phyloP scores from a whole-genome alignment of 805 yeast genomes.

The Starmera dryadoides region DNA sequence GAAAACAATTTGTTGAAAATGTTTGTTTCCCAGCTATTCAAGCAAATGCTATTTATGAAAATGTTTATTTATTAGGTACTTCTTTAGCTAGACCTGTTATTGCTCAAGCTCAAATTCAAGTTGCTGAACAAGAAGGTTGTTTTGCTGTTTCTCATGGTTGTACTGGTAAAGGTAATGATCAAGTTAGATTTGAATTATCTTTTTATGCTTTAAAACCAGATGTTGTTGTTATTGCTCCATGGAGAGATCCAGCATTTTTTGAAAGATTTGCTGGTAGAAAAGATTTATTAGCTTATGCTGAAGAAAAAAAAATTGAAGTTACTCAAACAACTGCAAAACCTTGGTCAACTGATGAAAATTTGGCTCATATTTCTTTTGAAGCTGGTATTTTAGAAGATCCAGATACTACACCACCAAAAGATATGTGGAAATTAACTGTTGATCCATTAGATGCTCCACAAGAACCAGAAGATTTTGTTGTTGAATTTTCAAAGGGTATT shows the following conservation, averaged over 20 bases:
- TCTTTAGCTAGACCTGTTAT: constrained; percentile 98
- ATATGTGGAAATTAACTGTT: constrained; percentile 98
- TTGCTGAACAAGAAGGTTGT: constrained; percentile 96
- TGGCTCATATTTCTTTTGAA: constrained; percentile 98
- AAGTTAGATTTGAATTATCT: constrained; percentile 94
- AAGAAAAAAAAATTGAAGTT: constrained; percentile 85
- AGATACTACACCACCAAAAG: constrained; percentile 97
- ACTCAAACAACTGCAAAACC: constrained; percentile 98
- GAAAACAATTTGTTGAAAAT: constrained; percentile 89
- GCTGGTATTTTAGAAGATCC: constrained; percentile 99
- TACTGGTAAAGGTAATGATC: constrained; percentile 99
- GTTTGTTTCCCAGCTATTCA: constrained; percentile 95
- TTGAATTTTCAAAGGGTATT: constrained; percentile 78
- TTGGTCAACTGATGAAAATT: constrained; percentile 99
- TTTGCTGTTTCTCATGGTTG: constrained; percentile 99
- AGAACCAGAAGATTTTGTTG: constrained; percentile 80
- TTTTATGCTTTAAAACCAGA: constrained; percentile 98
- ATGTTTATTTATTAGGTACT: constrained; percentile 93
- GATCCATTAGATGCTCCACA: constrained; percentile 96
- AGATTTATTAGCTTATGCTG: constrained; percentile 91
- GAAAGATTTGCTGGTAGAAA: constrained; percentile 97
- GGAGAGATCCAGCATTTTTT: constrained; percentile 96
- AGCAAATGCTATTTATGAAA: constrained; percentile 96
- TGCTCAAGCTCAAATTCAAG: constrained; percentile 96
- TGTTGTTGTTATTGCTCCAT: constrained; percentile 94